Evolutionary conservation across 768 basidiomycete species (phyloP).

Genomic region (Leccinellum luteum): DNA sequence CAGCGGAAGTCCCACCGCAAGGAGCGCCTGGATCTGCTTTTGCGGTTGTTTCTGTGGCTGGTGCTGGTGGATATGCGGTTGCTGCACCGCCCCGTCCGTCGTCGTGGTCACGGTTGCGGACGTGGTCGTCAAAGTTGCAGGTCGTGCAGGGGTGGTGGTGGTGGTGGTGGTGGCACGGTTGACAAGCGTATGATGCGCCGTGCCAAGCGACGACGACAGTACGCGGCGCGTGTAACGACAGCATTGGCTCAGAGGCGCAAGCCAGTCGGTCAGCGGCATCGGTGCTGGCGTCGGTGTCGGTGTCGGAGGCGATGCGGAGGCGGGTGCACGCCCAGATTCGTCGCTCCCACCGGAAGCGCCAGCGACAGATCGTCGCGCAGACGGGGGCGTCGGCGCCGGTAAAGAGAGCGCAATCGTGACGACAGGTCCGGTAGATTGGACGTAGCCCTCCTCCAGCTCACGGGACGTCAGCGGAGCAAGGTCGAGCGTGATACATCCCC

Average conservation of each 20-base stretch:
- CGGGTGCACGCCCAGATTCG: neutral
- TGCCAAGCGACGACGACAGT: constrained; percentile 36
- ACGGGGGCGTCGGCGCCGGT: constrained; percentile 11
- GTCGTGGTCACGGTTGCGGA: no score
- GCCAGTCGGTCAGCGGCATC: constrained; percentile 31
- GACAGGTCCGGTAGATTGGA: constrained; percentile 33
- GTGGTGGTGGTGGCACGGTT: constrained; percentile 12
- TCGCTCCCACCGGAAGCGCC: neutral
- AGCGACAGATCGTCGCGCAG: neutral
- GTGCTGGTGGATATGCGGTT: neutral
- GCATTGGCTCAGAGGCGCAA: constrained; percentile 52
- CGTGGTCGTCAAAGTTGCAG: neutral
- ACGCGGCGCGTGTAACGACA: constrained; percentile 46
- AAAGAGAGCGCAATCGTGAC: constrained; percentile 38
- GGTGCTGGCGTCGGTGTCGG: neutral
- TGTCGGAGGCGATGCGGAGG: neutral
- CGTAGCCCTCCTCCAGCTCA: constrained; percentile 38
- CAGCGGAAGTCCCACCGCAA: constrained; percentile 50
- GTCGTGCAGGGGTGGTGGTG: neutral
- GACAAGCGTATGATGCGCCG: constrained; percentile 20
- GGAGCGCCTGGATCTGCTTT: constrained; percentile 37
- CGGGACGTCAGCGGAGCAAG: constrained; percentile 45
- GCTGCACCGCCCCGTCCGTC: neutral
- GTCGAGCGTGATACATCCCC: constrained; percentile 43
- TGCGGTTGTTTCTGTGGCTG: constrained; percentile 8